A percentile compares a stretch with the other conserved stretches of the same genome.
Conservation (phyloP, 2,329 filamentous ascomycete genomes). For the Pseudogymnoascus sp. region DNA sequence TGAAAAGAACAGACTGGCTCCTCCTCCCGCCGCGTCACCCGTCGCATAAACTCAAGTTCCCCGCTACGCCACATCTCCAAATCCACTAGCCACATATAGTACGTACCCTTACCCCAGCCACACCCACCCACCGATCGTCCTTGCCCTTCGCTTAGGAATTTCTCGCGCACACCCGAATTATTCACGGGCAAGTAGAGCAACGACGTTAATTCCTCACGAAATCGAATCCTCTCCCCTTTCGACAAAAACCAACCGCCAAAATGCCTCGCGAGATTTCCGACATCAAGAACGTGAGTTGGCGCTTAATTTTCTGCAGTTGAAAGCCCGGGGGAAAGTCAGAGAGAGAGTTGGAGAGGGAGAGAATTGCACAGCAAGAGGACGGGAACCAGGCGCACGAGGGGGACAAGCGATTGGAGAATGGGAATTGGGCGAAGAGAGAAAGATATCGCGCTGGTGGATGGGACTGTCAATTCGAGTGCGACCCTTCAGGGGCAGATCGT, state of each 20-base stretch:
- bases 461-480: background rate
- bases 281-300: constrained; percentile 68
- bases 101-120: constrained; percentile 5
- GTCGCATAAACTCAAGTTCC: background rate
- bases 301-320: background rate
- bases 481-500: background rate
- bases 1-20: constrained; percentile 5
- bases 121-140: constrained; percentile 1
- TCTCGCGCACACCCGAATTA: constrained; percentile 8
- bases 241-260: constrained; percentile 47
- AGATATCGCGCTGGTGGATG: background rate
- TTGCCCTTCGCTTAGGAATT: constrained; percentile 12
- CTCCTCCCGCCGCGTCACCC: constrained; percentile 2
- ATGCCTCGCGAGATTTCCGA: constrained; percentile 98
- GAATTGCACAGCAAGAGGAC: background rate
- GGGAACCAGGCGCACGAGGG: background rate
- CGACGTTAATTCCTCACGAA: constrained; percentile 5
- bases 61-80: constrained; percentile 1
- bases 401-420: background rate
- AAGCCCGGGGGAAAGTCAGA: background rate
- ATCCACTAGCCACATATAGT: background rate
- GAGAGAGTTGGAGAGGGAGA: background rate
- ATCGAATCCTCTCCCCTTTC: constrained; percentile 14
- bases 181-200: constrained; percentile 7
- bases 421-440: background rate